Evolutionary conservation across 2,329 filamentous ascomycete genomes (phyloP), one percentile per base, ranked within the genome.

Genomic region (Monosporascus sp.): DNA sequence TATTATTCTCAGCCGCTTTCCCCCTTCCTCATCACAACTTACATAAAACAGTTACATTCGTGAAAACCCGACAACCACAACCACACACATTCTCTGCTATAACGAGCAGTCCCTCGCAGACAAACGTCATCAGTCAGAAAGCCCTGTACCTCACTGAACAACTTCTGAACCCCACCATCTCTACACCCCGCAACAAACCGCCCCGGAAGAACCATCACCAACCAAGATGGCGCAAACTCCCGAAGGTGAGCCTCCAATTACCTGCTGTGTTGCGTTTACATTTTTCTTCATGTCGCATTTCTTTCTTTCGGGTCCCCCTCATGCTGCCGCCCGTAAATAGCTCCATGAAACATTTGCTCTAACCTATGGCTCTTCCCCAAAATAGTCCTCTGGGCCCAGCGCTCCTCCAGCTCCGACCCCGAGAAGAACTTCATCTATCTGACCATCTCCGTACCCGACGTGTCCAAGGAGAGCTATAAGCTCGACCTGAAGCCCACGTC

Each of bases 341-440:
- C 46, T 17, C 9, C 7, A 35, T 39, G n/a, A 43, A 31, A 31
- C 9, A 5, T 47, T 31, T 8, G 45, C 37, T 53, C 54, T 60
- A 52, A 55, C 51, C 24, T 25, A 27, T 18, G 37, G 18, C 15
- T 24, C 31, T 49, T 48, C 50, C 39, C 46, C 46, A 14, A 45
- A 51, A 54, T 67, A 97, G 94, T 99, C 65, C 88, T 91, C 74
- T 99, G 94, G 94, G 93, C 94, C 61, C 94, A 99, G 80, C 92
- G 94, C 80, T 97, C 93, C 47, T 94, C 87, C 68, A 78, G 74
- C 64, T 78, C 79, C 62, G 92, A 97, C 52, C 71, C 88, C 52
- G 81, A 86, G 71, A 95, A 92, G 80, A 99, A 99, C 82, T 89
- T 90, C 77, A 78, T 99, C 80, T 96, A 91, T 79, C 82, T 99